A percentile compares a stretch with the other conserved stretches of the same genome.
Evolutionary conservation across 345 rosid genomes (phyloP).

Genomic region (Lagerstroemia speciosa): DNA sequence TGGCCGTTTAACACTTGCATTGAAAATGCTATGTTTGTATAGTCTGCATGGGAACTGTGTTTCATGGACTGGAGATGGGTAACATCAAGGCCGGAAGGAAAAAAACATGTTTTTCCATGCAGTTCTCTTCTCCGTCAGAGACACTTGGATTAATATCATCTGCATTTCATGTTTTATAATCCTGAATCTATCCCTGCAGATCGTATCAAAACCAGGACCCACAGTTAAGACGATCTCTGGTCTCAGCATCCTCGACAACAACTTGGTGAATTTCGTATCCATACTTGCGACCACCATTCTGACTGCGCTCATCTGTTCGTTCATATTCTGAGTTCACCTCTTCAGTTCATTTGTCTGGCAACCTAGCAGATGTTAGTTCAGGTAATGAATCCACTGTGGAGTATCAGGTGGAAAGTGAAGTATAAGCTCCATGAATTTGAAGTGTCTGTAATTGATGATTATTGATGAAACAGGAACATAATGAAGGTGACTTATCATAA

Average conservation of each 20-base stretch:
- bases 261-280: constrained; percentile 78
- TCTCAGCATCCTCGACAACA: constrained; percentile 76
- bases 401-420: neutral
- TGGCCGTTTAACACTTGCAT: too few species aligned
- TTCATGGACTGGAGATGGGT: too few species aligned
- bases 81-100: neutral
- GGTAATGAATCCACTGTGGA: neutral
- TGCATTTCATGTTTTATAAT: neutral
- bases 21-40: too few species aligned
- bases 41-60: too few species aligned
- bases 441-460: neutral
- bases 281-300: constrained; percentile 50
- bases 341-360: neutral
- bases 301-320: constrained; percentile 46
- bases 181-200: constrained; percentile 33
- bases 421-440: neutral
- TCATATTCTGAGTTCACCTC: constrained; percentile 48
- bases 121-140: neutral
- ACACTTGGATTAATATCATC: neutral
- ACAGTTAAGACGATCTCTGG: constrained; percentile 89
- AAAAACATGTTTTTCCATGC: neutral
- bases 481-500: neutral
- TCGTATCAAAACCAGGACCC: constrained; percentile 86
- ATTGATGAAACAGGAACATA: neutral
- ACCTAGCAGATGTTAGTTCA: neutral